Evolutionary conservation across 116 monocot species (phyloP), one percentile per base, ranked within the genome.

Genomic region (Papilionanthe hybrid): DNA sequence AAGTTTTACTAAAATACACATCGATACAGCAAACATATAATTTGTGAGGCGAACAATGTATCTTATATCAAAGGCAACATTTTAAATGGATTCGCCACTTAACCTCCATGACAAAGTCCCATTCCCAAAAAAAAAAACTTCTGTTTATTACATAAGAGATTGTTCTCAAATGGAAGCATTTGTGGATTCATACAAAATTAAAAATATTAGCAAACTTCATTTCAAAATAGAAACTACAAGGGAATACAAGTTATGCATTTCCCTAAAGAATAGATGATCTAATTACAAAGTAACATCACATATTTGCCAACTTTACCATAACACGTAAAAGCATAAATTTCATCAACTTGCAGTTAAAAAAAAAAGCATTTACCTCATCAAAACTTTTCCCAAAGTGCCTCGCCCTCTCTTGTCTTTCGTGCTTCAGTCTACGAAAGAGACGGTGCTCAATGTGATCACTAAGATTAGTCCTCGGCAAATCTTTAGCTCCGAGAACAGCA

Each of bases 401-500:
- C 69, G 95, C 95, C 72, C 95, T 85, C 63, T 93, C 93, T 82
- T 84, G 85, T 83, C 84, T 96, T 80, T 96, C 95, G 12, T 87
- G 82, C 82, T 85, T 93, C 42, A 96, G 83, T 27, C 91, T 76
- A 80, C 41, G 89, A 84, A 87, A 85, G 75, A 96, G 93, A 2
- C 93, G 79, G 32, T 90, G 87, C 79, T 96, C 95, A 76, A 96
- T 90, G 72, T 90, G 93, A 83, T 96, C 95, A 80, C 95, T 96
- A 23, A 96, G 88, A 32, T 87, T 75, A 50, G 95, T 96, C 82
- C 88, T 88, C 75, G 95, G 95, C 37, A 96, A 79, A 88, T 96
- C 95, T 86, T 96, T 91, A 71, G 95, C 95, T 67, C 95, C 95
- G 80, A 93, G 93, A 72, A 96, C 95, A 83, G 93, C 91, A 88